Evolutionary conservation across 805 yeast species (phyloP).

Genomic region (Lipomyces chichibuensis): DNA sequence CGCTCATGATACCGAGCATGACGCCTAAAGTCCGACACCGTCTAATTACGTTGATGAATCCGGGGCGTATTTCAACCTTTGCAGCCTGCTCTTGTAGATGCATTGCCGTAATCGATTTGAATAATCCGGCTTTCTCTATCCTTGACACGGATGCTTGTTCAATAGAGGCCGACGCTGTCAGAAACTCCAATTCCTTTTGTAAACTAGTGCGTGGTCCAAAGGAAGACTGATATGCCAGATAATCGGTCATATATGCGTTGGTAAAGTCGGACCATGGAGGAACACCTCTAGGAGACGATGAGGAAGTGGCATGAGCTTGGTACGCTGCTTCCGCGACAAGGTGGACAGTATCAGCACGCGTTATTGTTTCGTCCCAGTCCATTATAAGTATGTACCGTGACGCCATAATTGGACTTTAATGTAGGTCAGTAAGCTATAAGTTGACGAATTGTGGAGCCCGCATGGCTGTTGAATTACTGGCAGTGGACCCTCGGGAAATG

Average conservation of each 20-base stretch:
- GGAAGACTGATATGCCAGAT: conserved; percentile 2
- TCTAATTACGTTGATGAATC: conserved; percentile 15
- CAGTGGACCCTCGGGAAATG: no score
- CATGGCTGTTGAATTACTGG: no score
- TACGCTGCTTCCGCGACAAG: conserved; percentile 36
- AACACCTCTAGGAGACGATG: neutral
- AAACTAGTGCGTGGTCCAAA: conserved; percentile 7
- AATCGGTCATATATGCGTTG: conserved; percentile 31
- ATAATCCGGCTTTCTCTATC: conserved; percentile 30
- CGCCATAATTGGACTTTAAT: neutral
- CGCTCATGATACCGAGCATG: conserved; percentile 22
- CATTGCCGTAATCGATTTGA: conserved; percentile 22
- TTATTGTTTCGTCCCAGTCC: conserved; percentile 39
- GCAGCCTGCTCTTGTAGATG: conserved; percentile 22
- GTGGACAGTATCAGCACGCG: conserved; percentile 31
- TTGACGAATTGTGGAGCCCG: neutral
- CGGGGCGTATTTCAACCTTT: conserved; percentile 16
- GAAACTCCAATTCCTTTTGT: conserved; percentile 16
- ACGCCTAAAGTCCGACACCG: neutral
- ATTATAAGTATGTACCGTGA: neutral
- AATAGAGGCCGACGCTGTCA: conserved; percentile 15
- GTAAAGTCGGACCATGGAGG: conserved; percentile 30
- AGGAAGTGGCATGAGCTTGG: neutral
- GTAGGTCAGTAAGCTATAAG: neutral
- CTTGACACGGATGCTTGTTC: conserved; percentile 33